Base-by-base conservation (phyloP, 164 flowering plant genomes). In the Vitis riparia region DNA sequence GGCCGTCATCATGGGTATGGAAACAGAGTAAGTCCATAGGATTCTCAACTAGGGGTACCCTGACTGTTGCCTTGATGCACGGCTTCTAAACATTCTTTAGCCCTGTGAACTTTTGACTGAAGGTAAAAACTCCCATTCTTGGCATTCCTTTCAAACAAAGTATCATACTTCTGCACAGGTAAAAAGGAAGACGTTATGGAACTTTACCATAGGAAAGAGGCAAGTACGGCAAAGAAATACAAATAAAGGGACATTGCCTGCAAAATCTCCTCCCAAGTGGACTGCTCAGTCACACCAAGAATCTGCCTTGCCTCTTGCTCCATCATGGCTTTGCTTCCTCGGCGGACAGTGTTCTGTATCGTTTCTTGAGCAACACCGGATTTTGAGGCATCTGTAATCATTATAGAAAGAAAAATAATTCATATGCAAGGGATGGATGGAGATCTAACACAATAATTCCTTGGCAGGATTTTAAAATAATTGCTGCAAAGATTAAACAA, bases 241-340 rank as follows among this genome's bases (percentile, higher is more conserved):
- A 9, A 66, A 10, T 15, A 19, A 62, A 66, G 37, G 3, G 16
- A 27, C 23, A 62, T 52, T 15, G 9, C 97, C 91, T 88, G 73
- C 80, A 90, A 44, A 29, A 90, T 71, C 62, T 88, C 94, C 57
- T 87, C 91, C 94, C 93, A 90, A 50, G 91, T 44, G 0, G 91
- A 76, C 29, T 77, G 48, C 65, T 89, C 91, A 12, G 83, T 65
- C 49, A 88, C 88, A 17, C 94, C 93, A 67, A 89, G 86, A 62
- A 92, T 85, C 81, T 88, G 87, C 71, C 93, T 78, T 7, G 97
- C 92, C 78, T 90, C 97, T 68, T 79, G 78, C 71, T 86, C 95
- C 1, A 84, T 75, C 89, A 90, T 87, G 47, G 67, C 76, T 79
- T 83, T 86, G 77, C 83, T 75, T 52, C 78, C 87, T 75, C 83